Base-by-base conservation (phyloP, 495 filamentous ascomycete species). In the Hypoxylon fuscum region DNA sequence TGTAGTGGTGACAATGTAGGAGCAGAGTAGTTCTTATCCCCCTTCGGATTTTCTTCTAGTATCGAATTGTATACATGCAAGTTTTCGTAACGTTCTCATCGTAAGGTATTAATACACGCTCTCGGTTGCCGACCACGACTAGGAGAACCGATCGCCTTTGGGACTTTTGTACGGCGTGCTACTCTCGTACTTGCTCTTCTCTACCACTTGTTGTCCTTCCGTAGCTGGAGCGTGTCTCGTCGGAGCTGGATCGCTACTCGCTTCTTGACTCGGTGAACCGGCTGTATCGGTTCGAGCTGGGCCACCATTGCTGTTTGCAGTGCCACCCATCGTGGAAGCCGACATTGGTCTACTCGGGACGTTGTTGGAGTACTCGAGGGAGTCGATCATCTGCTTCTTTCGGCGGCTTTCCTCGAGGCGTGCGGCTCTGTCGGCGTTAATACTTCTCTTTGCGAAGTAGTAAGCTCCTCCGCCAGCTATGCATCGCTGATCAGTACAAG, bases 371-470 rank as follows among this genome's bases (percentile, higher is more conserved):
- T 77, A 72, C 80, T 90, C 87, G 64, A 88, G 81, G 6, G 82
- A 80, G 15, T 82, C 78, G 55, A 83, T 74, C 69, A 88, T 80
- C 52, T 82, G 80, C 76, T 87, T 87, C 72, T 84, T 84, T 71
- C 83, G 82, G 35, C 85, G 76, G 42, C 89, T 84, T 29, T 87
- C 85, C 57, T 91, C 85, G 50, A 90, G 87, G 62, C 91, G 83
- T 49, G 83, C 75, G 25, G 84, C 81, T 35, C 92, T 90, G 77
- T 96, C 91, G 62, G 89, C 90, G 67, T 97, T 94, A 81, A 98
- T 93, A 73, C 87, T 89, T 64, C 87, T 82, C 81, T 98, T 98
- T 51, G 95, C 96, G 74, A 96, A 97, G 79, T 91, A 91, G 83
- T 98, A 98, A 61, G 95, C 92, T 32, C 65, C 77, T 49, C 85